These are phyloP conservation scores for Trichoderma atrobrunneum DNA, from an alignment of 2,329 filamentous ascomycete genomes.

Conservation along the genomic window DNA sequence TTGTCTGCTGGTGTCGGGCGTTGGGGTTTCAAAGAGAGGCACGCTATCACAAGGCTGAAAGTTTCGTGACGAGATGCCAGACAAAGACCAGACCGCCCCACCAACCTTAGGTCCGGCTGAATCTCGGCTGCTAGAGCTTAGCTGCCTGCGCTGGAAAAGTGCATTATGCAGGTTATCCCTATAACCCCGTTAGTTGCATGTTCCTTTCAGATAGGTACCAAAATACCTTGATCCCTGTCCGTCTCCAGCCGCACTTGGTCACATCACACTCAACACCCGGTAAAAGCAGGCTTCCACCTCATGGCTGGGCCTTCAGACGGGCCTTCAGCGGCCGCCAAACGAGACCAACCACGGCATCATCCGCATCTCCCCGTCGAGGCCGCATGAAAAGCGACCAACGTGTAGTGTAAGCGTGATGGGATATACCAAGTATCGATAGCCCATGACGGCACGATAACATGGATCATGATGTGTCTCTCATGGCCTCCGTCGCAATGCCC, in stretches of 20 bases:
- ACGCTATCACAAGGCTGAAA: conserved; percentile 20
- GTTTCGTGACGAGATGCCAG: conserved; percentile 17
- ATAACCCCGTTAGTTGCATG: background rate
- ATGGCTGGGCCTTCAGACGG: background rate
- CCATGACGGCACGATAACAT: background rate
- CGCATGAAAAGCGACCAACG: conserved; percentile 19
- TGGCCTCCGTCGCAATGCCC: conserved; percentile 1
- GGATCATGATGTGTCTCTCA: background rate
- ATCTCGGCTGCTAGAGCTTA: background rate
- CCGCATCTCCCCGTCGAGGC: conserved; percentile 13
- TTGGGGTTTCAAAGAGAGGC: background rate
- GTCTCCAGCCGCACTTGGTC: background rate
- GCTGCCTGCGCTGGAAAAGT: background rate
- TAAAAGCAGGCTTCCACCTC: conserved; percentile 13
- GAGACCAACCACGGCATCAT: conserved; percentile 17
- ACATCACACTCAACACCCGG: background rate
- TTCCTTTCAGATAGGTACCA: background rate
- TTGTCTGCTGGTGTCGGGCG: conserved; percentile 19
- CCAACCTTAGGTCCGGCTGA: background rate
- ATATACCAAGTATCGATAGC: background rate
- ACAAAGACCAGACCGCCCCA: conserved; percentile 9
- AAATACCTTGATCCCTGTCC: background rate
- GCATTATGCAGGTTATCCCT: background rate
- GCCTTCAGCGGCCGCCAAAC: conserved; percentile 2
- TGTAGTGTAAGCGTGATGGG: conserved; percentile 5